Evolutionary conservation across 257 asterid species (phyloP).

Genomic region (Solanum corneliomulleri): DNA sequence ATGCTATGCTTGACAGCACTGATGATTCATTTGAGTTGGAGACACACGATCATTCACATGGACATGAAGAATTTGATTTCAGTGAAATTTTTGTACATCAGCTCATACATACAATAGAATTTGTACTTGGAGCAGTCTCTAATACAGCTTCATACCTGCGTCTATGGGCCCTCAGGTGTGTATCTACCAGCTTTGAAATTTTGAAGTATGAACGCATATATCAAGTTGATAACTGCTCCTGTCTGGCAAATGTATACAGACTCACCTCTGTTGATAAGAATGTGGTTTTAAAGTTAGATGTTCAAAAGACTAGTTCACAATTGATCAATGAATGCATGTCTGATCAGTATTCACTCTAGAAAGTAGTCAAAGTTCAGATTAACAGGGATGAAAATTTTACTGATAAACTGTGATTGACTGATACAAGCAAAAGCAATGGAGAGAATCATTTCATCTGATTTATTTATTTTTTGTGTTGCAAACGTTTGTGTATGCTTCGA

Average conservation of each 20-base stretch:
- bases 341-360: not conserved
- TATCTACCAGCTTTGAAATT: not conserved
- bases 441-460: not conserved
- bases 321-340: not conserved
- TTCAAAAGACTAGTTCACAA: not conserved
- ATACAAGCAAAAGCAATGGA: not conserved
- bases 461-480: not conserved
- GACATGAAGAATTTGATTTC: constrained; percentile 46
- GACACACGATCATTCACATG: constrained; percentile 21
- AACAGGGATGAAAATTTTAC: not conserved
- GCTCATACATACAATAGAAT: constrained; percentile 57
- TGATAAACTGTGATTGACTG: not conserved
- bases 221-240: not conserved
- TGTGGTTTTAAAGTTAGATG: not conserved
- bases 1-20: constrained; percentile 23
- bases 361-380: not conserved
- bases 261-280: not conserved
- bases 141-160: constrained; percentile 68
- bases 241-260: not conserved
- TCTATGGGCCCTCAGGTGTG: constrained; percentile 62
- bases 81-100: constrained; percentile 61
- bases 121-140: constrained; percentile 60
- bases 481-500: not conserved
- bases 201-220: not conserved
- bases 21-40: constrained; percentile 40